These are phyloP conservation scores for Septoria linicola DNA, from an alignment of 2,329 filamentous ascomycete genomes.

Conservation along the genomic window DNA sequence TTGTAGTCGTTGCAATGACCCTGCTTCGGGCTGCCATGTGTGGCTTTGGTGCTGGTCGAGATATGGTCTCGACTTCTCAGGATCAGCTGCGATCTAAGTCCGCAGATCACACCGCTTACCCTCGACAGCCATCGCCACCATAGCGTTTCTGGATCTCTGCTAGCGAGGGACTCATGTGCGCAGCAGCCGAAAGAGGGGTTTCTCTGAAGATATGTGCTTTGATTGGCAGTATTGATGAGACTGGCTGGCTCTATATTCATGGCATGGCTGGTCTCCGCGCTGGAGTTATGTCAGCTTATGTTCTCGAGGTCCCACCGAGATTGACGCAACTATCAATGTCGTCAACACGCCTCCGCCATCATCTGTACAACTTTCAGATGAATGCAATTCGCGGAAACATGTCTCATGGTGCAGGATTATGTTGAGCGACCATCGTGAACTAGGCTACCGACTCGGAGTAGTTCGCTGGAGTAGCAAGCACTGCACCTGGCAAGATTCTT, in stretches of 20 bases:
- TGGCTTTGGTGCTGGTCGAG: not conserved
- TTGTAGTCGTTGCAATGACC: not conserved
- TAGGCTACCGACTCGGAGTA: conserved; percentile 9
- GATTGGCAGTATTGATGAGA: not conserved
- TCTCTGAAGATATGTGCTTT: not conserved
- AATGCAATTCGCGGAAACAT: conserved; percentile 1
- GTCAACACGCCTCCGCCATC: conserved; percentile 3
- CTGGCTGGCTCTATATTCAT: too few species aligned
- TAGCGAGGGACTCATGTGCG: conserved; percentile 15
- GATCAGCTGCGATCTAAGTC: not conserved
- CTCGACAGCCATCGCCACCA: not conserved
- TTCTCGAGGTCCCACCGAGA: not conserved
- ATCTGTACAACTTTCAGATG: conserved; percentile 10
- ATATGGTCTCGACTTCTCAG: not conserved
- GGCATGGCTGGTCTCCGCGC: too few species aligned
- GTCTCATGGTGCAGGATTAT: conserved; percentile 14
- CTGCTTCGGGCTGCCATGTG: not conserved
- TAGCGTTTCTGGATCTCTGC: conserved; percentile 8
- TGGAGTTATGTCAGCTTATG: not conserved
- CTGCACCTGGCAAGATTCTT: conserved; percentile 1
- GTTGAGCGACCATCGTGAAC: conserved; percentile 20
- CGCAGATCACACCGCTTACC: not conserved
- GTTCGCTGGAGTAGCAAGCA: conserved; percentile 12
- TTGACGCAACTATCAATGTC: not conserved
- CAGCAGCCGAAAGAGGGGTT: not conserved